These are phyloP conservation scores for Aspergillus nanangensis DNA, from an alignment of 495 filamentous ascomycete species.

Conservation along the genomic window DNA sequence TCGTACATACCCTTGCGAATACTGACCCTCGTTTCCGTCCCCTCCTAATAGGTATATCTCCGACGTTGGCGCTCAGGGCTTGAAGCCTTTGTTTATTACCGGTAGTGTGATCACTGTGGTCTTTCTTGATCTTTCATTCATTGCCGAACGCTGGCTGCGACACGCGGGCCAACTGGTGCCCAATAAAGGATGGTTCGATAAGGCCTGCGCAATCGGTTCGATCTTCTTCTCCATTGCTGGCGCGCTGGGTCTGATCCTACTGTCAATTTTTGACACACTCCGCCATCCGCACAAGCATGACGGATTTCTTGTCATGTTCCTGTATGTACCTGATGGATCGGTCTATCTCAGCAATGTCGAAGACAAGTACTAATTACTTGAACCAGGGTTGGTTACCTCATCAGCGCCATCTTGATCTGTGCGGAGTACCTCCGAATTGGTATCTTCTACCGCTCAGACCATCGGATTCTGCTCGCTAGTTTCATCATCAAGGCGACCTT, in stretches of 20 bases:
- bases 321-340: too few relatives aligned
- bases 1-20: background rate
- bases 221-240: conserved; percentile 75
- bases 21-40: too few relatives aligned
- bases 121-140: conserved; percentile 77
- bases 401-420: conserved; percentile 81
- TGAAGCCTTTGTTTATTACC: conserved; percentile 86
- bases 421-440: conserved; percentile 84
- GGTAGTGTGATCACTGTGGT: conserved; percentile 76
- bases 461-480: conserved; percentile 64
- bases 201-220: conserved; percentile 59
- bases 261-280: conserved; percentile 80
- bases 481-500: conserved; percentile 83
- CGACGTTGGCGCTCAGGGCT: conserved; percentile 69
- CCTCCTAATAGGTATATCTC: conserved; percentile 66
- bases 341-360: too few relatives aligned
- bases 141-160: conserved; percentile 76
- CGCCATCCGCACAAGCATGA: conserved; percentile 63
- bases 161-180: conserved; percentile 67
- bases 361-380: conserved; percentile 5
- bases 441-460: conserved; percentile 62
- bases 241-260: conserved; percentile 70
- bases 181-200: conserved; percentile 65
- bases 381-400: conserved; percentile 50
- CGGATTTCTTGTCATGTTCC: conserved; percentile 77